Evolutionary conservation across 1,284 basidiomycete species (phyloP).

Genomic region (Irpex lacteus): DNA sequence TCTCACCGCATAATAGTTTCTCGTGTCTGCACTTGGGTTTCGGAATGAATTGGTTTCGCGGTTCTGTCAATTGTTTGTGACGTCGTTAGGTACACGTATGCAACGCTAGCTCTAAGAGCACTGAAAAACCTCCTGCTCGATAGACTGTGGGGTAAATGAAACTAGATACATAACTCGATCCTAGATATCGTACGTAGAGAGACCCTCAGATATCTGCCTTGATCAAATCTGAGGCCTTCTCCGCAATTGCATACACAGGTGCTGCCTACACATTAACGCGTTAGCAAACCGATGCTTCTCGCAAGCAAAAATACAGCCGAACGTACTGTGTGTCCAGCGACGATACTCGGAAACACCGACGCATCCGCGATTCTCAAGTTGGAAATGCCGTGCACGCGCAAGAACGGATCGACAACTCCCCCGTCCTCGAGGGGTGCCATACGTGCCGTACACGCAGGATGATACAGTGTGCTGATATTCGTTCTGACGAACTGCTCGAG

Average conservation of each 20-base stretch:
- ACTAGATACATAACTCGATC: too few species aligned
- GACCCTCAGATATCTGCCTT: slow-evolving; percentile 25
- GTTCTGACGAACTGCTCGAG: slow-evolving; percentile 36
- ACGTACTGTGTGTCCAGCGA: slow-evolving; percentile 62
- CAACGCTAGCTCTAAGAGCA: too few species aligned
- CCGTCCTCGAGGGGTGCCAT: slow-evolving; percentile 51
- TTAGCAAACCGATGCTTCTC: not conserved
- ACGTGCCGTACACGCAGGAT: slow-evolving; percentile 55
- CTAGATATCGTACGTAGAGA: too few species aligned
- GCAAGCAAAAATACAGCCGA: not conserved
- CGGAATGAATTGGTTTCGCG: too few species aligned
- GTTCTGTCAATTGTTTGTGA: too few species aligned
- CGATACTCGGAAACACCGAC: slow-evolving; percentile 55
- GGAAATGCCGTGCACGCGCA: slow-evolving; percentile 36
- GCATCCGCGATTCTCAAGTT: slow-evolving; percentile 58
- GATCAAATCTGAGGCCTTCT: slow-evolving; percentile 63
- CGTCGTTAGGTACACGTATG: too few species aligned
- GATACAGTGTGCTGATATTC: slow-evolving; percentile 57
- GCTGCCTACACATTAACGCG: slow-evolving; percentile 41
- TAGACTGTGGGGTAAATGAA: too few species aligned
- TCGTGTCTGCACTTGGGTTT: too few species aligned
- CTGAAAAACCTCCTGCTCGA: too few species aligned
- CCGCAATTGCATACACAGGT: slow-evolving; percentile 55
- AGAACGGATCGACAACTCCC: slow-evolving; percentile 37
- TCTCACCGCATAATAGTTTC: not conserved